Percentiles rank a stretch among this genome's conserved stretches.
phyloP scores from a whole-genome alignment of 2,329 filamentous ascomycete genomes.

The Colletotrichum brevisporum region DNA sequence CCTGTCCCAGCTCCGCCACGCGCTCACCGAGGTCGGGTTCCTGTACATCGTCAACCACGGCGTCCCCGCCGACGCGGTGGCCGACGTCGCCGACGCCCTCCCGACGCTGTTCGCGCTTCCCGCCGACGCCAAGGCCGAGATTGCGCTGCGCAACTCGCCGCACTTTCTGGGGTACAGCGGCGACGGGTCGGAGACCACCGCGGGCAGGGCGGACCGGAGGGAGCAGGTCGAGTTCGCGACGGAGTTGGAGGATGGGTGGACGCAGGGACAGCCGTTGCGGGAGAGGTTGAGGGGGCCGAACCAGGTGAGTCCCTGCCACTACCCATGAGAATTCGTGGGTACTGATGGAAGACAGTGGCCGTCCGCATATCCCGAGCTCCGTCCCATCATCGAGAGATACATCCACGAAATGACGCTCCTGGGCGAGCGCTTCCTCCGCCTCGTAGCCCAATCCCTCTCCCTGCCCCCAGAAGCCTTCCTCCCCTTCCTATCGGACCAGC shows the following conservation, averaged over 20 bases:
- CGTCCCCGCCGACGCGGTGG: conserved; percentile 53
- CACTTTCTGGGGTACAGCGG: conserved; percentile 74
- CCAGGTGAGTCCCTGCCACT: conserved; percentile 52
- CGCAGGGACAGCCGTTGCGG: conserved; percentile 51
- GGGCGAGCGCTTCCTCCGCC: conserved; percentile 66
- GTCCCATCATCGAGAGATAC: conserved; percentile 60
- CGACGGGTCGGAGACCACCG: conserved; percentile 69
- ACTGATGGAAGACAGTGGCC: conserved; percentile 56
- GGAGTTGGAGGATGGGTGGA: conserved; percentile 59
- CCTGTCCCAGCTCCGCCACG: conserved; percentile 59
- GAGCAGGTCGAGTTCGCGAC: conserved; percentile 75
- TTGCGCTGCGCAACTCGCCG: conserved; percentile 66
- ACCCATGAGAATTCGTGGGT: neutral
- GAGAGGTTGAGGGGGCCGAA: conserved; percentile 64
- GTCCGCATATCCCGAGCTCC: conserved; percentile 50
- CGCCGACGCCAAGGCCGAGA: conserved; percentile 51
- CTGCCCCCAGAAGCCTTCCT: conserved; percentile 64
- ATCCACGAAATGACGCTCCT: conserved; percentile 64
- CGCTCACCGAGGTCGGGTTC: conserved; percentile 66
- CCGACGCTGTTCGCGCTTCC: conserved; percentile 61
- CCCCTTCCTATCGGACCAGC: conserved; percentile 68
- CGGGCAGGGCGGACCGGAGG: conserved; percentile 63
- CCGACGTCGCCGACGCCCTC: conserved; percentile 55
- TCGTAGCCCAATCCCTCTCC: conserved; percentile 68
- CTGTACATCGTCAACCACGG: conserved; percentile 67